Conservation (phyloP, 345 rosid species). For the Brassica incana region DNA sequence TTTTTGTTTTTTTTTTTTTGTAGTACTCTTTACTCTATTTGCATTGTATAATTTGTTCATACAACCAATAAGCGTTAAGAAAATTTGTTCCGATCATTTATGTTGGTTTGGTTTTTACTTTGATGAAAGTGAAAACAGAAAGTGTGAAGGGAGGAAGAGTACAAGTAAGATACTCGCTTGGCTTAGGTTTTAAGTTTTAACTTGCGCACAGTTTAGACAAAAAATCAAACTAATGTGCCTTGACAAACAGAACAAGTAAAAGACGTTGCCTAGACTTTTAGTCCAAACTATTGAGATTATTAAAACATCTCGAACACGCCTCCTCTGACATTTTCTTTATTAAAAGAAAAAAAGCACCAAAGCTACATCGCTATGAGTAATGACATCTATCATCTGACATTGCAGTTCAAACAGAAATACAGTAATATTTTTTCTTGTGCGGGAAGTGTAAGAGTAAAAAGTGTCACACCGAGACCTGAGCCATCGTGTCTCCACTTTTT, state of each 20-base stretch:
- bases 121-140: background rate
- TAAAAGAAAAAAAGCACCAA: background rate
- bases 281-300: background rate
- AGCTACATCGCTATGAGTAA: background rate
- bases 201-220: background rate
- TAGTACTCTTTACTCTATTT: too few relatives aligned
- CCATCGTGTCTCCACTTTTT: constrained; percentile 32
- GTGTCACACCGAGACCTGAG: constrained; percentile 40
- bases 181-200: background rate
- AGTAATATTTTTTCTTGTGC: background rate
- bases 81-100: background rate
- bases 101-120: background rate
- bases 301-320: constrained; percentile 13
- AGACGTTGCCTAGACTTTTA: constrained; percentile 10
- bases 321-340: constrained; percentile 14
- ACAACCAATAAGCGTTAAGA: background rate
- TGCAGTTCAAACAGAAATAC: background rate
- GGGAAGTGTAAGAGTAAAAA: constrained; percentile 18
- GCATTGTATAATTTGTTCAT: too few relatives aligned
- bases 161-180: background rate
- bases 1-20: too few relatives aligned
- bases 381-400: background rate
- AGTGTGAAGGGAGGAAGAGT: background rate
- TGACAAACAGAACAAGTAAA: background rate
- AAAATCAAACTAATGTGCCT: background rate